Base-by-base conservation (phyloP, 345 rosid genomes). In the Sisymbrium irio region DNA sequence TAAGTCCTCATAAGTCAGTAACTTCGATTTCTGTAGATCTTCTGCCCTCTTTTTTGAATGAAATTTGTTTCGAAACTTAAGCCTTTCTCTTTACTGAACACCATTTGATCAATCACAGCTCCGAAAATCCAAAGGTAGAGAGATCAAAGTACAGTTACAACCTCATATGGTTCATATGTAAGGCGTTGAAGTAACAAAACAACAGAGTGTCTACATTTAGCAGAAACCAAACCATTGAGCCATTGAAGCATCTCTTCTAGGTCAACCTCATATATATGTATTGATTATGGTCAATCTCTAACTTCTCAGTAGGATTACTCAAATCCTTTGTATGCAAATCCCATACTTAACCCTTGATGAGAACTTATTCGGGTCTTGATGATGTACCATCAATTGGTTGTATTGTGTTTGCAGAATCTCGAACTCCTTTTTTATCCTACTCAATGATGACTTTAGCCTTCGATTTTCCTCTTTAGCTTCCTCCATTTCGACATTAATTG, bases 401-500 rank as follows among this genome's bases (percentile, higher is more conserved):
- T 84, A 81, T 60, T 83, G 81, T 82, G 70, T 71, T 60, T 88
- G 94, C 20, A 93, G 91, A 41, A 71, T 73, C 57, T 82, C 78
- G 72, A 89, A 93, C 67, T 93, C 98, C 67, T 83, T 84, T 86
- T 56, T 79, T 62, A 85, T 72, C 41, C 78, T 78, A 65, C 79
- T 70, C 54, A 93, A 69, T 42, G 79, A 17, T 73, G 76, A 62
- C 79, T 91, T 91, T 40, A 93, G 84, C 57, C 88, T 89, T 75
- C 83, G 74, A 46, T 93, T 93, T 77, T 93, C 97, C 74, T 89
- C 90, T 80, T 77, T 87, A 42, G 82, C 91, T 54, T 82, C 92
- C 11, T 80, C 88, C 89, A 91, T 85, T 79, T 91, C 89, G 3
- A 85, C 87, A 82, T 85, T 85, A 3, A 88, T 81, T 36, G 85